These are phyloP conservation scores for Termitomyces sp. DNA, from an alignment of 768 basidiomycete species.

Conservation along the genomic window DNA sequence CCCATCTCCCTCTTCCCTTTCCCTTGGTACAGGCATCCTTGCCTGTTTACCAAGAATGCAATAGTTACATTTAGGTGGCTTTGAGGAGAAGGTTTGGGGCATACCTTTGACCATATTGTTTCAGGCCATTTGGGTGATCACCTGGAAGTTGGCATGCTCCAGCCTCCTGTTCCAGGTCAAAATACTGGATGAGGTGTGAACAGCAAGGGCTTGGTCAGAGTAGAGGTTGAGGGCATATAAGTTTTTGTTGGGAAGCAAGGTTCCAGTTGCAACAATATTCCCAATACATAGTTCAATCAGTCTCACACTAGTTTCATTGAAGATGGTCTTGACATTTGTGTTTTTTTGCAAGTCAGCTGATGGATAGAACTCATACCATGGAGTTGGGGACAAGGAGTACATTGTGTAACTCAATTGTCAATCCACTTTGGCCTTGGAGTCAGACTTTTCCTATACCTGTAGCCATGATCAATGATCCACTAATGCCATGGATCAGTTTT, in stretches of 20 bases:
- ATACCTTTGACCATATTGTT: too few species aligned
- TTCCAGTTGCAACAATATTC: background rate
- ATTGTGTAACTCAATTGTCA: background rate
- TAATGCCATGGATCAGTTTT: background rate
- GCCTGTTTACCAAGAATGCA: too few species aligned
- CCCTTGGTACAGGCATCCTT: background rate
- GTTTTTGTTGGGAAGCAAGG: background rate
- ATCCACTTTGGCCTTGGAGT: background rate
- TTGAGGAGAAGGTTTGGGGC: too few species aligned
- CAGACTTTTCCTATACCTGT: background rate
- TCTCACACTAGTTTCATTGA: background rate
- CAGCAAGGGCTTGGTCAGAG: background rate
- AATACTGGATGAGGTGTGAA: background rate
- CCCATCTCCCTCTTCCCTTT: background rate
- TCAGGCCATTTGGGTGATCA: background rate
- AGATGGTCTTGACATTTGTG: background rate
- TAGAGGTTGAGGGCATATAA: background rate
- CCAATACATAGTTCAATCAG: background rate
- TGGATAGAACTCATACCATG: background rate
- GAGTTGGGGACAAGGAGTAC: background rate
- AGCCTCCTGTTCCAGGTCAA: background rate
- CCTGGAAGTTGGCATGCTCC: background rate
- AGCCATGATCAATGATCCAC: background rate
- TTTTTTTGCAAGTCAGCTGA: background rate
- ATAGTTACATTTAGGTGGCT: too few species aligned